Conservation (phyloP, 2,329 filamentous ascomycete species). For the Alternaria postmessia region DNA sequence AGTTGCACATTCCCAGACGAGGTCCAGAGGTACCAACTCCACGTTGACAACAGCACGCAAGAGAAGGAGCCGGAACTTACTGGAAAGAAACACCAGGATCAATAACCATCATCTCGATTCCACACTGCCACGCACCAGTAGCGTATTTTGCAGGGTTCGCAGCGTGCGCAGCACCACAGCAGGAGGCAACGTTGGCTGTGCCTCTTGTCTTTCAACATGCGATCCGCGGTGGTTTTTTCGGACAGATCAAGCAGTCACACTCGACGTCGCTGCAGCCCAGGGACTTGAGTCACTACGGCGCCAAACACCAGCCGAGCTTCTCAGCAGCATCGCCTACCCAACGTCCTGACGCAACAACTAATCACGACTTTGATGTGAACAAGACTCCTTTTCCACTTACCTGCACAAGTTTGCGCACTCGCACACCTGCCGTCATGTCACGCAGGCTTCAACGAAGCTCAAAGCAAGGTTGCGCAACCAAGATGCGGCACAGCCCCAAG, state of each 20-base stretch:
- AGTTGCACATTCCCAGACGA: no score
- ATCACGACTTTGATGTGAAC: not conserved
- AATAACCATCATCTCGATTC: not conserved
- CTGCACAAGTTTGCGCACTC: no score
- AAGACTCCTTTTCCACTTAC: no score
- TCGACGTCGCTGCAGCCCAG: not conserved
- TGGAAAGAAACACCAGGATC: not conserved
- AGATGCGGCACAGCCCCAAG: not conserved
- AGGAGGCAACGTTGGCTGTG: not conserved
- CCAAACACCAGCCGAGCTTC: not conserved
- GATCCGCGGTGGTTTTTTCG: not conserved
- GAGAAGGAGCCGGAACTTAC: not conserved
- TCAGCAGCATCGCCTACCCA: not conserved
- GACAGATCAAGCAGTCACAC: not conserved
- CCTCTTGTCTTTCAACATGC: not conserved
- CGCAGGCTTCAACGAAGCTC: not conserved
- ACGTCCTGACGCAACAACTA: not conserved
- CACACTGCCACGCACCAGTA: not conserved
- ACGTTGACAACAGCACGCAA: not conserved
- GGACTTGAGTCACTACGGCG: not conserved
- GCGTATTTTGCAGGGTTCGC: no score
- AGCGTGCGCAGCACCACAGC: not conserved
- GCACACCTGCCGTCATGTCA: not conserved
- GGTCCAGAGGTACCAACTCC: not conserved
- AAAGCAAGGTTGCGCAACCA: not conserved